These are phyloP conservation scores for Alternaria sp. DNA, from an alignment of 2,329 filamentous ascomycete species.

Conservation along the genomic window DNA sequence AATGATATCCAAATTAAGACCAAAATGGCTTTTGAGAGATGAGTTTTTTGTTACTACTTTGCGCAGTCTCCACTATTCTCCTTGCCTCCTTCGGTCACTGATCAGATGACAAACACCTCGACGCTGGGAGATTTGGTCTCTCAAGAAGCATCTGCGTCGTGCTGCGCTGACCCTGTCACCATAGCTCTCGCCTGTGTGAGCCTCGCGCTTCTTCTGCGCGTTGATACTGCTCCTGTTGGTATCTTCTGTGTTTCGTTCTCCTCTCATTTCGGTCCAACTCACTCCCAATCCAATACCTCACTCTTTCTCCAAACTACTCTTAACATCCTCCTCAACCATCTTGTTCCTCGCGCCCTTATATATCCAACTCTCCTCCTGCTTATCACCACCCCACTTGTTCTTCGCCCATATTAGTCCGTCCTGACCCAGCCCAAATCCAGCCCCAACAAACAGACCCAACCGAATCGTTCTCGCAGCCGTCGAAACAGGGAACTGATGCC, in stretches of 20 bases:
- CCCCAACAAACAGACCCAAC: constrained; percentile 77
- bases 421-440: constrained; percentile 81
- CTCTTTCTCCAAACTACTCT: constrained; percentile 8
- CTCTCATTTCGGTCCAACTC: background rate
- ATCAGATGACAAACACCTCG: background rate
- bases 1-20: constrained; percentile 7
- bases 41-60: background rate
- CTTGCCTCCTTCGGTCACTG: background rate
- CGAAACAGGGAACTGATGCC: constrained; percentile 80
- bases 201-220: background rate
- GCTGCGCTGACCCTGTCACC: background rate
- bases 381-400: constrained; percentile 69
- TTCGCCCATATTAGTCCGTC: constrained; percentile 73
- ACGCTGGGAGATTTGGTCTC: background rate
- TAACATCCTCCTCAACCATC: constrained; percentile 26
- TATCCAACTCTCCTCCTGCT: constrained; percentile 50
- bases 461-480: constrained; percentile 69
- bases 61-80: background rate
- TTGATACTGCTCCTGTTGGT: background rate
- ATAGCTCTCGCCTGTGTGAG: background rate
- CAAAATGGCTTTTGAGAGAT: background rate
- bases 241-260: background rate
- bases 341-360: constrained; percentile 49
- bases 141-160: background rate
- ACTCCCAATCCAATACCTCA: background rate